Base-by-base conservation (phyloP, 1,284 basidiomycete genomes). In the Microbotryum saponariae region DNA sequence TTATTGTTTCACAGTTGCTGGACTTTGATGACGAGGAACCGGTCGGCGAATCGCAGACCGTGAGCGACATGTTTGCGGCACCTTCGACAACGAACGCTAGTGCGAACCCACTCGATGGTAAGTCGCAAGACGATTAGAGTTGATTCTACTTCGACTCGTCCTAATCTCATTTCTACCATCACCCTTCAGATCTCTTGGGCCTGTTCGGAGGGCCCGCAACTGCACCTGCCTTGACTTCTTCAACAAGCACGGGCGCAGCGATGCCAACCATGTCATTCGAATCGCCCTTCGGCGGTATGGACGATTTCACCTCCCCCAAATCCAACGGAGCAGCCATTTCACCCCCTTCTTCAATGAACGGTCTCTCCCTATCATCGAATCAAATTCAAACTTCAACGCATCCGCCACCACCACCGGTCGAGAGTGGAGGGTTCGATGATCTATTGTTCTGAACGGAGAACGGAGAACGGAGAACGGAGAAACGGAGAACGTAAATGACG, bases 21-120 rank as follows among this genome's bases (percentile, higher is more conserved):
- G 91, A 94, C 78, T 91, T 94, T 76, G 88, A 89, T 75, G 88
- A 90, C 69, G 81, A 81, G 16, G 81, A 85, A n/a, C 85, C 86
- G 4, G 8, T 31, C 45, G 7, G 46, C 53, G 18, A 58, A 50
- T 86, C 10, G 85, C 83, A 21, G 37, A 45, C 56, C 14, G 67
- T 65, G 37, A 42, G 37, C 10, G 64, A 65, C 23, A 37, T 68
- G 33, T 66, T 65, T 44, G 50, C 66, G 9, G 52, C 66, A 3
- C 66, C 68, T 1, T 62, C 62, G 20, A n/a, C n/a, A 10, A 47
- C 25, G n/a, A 70, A 70, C 49, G 59, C 68, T 2, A 68, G 76
- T n/a, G 72, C 74, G 63, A 94, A 94, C 74, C 91, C 91, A 2
- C 80, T 94, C 50, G 91, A 94, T 76, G 90, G 51, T 51, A 12